Percentiles rank a stretch among this genome's conserved stretches.
These are phyloP conservation scores for Phytophthora capsici DNA, from an alignment of 352 stramenopile species.

Conservation along the genomic window DNA sequence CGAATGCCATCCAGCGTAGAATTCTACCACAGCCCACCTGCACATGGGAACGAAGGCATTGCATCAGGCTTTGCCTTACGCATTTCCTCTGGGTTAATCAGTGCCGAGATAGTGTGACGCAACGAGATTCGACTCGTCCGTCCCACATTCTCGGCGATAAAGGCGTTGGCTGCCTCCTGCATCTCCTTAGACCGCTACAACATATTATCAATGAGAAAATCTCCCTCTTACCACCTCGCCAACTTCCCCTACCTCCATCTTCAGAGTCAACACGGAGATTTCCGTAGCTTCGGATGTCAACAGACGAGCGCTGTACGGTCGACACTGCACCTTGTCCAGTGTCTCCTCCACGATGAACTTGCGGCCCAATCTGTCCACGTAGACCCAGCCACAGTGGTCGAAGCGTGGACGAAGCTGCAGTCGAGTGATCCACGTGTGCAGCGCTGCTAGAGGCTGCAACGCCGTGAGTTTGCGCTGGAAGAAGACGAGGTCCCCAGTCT, in stretches of 20 bases:
- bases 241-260: conserved; percentile 41
- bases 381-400: conserved; percentile 84
- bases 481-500: conserved; percentile 84
- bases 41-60: conserved; percentile 51
- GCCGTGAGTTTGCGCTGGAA: conserved; percentile 79
- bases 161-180: conserved; percentile 60
- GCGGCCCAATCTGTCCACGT: conserved; percentile 79
- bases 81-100: conserved; percentile 53
- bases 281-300: conserved; percentile 74
- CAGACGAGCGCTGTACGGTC: conserved; percentile 78
- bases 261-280: conserved; percentile 82
- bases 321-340: conserved; percentile 77
- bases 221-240: not conserved
- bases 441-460: conserved; percentile 73
- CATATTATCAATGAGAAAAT: conserved; percentile 9
- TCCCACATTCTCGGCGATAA: conserved; percentile 59
- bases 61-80: conserved; percentile 8
- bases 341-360: conserved; percentile 90
- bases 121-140: conserved; percentile 72
- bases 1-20: not conserved
- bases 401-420: conserved; percentile 68
- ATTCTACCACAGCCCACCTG: conserved; percentile 35
- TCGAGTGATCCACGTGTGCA: conserved; percentile 70
- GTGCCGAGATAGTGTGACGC: conserved; percentile 50
- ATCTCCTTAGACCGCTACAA: conserved; percentile 66